phyloP scores from a whole-genome alignment of 306 rosid species.

The Trifolium fragiferum region DNA sequence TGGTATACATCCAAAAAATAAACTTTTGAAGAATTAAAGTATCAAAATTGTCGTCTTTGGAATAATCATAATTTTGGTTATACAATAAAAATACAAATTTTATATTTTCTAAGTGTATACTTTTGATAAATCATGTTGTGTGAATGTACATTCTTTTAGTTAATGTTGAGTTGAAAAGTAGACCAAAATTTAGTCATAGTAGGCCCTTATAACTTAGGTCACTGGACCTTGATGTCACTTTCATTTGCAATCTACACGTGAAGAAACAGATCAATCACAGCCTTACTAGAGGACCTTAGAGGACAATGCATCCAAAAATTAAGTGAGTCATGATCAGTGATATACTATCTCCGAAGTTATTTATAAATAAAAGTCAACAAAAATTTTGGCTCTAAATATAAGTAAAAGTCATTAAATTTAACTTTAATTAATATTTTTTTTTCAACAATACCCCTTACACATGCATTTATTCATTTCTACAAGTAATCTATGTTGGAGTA shows the following conservation, averaged over 20 bases:
- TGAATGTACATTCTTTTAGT: neutral
- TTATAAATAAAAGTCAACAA: too few species aligned
- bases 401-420: too few species aligned
- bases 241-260: conserved; percentile 6
- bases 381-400: too few species aligned
- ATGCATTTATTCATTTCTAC: too few species aligned
- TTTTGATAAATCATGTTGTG: neutral
- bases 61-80: too few species aligned
- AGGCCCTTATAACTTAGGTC: conserved; percentile 10
- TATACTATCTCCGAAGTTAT: too few species aligned
- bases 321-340: neutral
- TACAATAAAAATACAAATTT: neutral
- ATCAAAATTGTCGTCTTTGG: too few species aligned
- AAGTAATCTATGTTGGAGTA: too few species aligned
- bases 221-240: neutral
- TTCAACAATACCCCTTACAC: too few species aligned
- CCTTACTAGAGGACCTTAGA: neutral
- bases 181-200: neutral
- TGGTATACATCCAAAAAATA: too few species aligned
- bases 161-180: neutral
- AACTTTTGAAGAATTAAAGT: too few species aligned
- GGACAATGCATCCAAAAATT: neutral
- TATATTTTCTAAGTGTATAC: neutral
- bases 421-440: too few species aligned
- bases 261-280: conserved; percentile 4